Evolutionary conservation across 208 protist genomes (phyloP), one percentile per base, ranked within the genome.

Genomic region (Acanthamoeba royreba): DNA sequence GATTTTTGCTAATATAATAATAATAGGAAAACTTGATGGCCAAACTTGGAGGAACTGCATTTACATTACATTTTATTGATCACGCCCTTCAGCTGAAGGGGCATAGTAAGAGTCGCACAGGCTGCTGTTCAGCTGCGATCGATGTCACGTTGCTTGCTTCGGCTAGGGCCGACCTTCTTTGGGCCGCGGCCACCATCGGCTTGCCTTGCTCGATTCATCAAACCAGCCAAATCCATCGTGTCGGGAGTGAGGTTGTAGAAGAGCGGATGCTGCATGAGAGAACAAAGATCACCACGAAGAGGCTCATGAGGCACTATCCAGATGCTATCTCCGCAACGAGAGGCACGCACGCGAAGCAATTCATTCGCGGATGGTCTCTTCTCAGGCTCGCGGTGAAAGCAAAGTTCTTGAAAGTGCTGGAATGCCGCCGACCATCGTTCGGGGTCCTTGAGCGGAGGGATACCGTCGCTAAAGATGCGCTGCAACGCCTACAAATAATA

Each of bases 381-480:
- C 7, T 89, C 46, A 40, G 81, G 81, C 47, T 89, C 81, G 28
- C 53, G 46, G 81, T 89, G 31, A 47, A 89, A 89, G 53, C 81
- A 89, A 7, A 89, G 53, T 22, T 89, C 45, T 47, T 89, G 81
- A 47, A 89, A 89, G 35, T 89, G 81, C 53, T 61, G 46, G 53
- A 89, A 89, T 13, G 81, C 46, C 0, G 46, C 81, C 2, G 81
- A 89, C 81, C 81, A 89, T 9, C 81, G 81, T 19, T 63, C 35
- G 4, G 81, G 81, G 17, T 89, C 81, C 47, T 89, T 89, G 38
- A 89, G 81, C 46, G 81, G 81, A 22, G 81, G 81, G 25, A 89
- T 89, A 47, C 81, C 81, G 19, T 89, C 81, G 49, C 46, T 89
- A 40, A 89, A 89, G 81, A 89, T 89, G 13, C 81, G 81, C 31